A percentile compares a stretch with the other conserved stretches of the same genome.
phyloP scores from a whole-genome alignment of 73 alveolate species.

The Strombidium stylifer region DNA sequence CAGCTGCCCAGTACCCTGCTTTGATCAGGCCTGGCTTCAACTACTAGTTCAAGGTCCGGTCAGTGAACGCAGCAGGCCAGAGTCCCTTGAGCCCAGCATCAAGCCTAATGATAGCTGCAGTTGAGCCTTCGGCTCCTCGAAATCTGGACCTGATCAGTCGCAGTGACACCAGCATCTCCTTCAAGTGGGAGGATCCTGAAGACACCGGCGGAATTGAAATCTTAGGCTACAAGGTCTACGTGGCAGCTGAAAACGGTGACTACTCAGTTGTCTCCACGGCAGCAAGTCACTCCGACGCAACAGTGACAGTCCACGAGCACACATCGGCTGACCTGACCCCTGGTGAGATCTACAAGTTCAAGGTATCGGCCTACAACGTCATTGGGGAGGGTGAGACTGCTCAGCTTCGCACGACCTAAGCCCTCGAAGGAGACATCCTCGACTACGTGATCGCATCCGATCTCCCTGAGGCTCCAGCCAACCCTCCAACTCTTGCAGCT shows the following conservation, averaged over 20 bases:
- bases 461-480: constrained; percentile 53
- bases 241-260: constrained; percentile 50
- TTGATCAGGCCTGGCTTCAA: constrained; percentile 50
- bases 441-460: constrained; percentile 52
- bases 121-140: constrained; percentile 28
- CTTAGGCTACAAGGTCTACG: constrained; percentile 51
- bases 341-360: constrained; percentile 37
- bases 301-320: constrained; percentile 9
- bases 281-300: constrained; percentile 30
- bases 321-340: constrained; percentile 18
- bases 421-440: too few relatives aligned
- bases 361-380: constrained; percentile 38
- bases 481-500: constrained; percentile 44
- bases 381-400: constrained; percentile 58
- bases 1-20: too few relatives aligned
- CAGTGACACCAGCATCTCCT: constrained; percentile 24
- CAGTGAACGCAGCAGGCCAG: constrained; percentile 53
- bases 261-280: constrained; percentile 34
- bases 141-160: constrained; percentile 23
- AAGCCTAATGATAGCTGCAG: constrained; percentile 31
- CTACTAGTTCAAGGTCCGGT: constrained; percentile 43
- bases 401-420: too few relatives aligned
- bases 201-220: constrained; percentile 65
- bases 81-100: constrained; percentile 31
- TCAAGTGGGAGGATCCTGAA: constrained; percentile 70